phyloP scores from a whole-genome alignment of 371 early-diverging fungal species.

The Syncephalis fuscata region DNA sequence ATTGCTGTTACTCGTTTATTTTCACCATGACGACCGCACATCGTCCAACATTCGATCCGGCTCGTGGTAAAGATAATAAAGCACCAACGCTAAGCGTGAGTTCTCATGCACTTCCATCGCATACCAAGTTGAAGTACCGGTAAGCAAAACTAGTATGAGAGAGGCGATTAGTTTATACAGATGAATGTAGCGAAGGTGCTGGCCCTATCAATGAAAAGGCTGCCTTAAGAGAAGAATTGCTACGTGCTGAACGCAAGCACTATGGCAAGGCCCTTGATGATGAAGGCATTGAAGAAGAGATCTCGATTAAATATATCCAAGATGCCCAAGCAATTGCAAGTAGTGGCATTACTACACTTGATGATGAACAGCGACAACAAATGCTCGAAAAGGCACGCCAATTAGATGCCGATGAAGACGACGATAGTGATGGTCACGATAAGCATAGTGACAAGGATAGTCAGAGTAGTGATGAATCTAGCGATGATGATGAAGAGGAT shows the following conservation, averaged over 20 bases:
- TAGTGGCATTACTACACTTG: constrained; percentile 10
- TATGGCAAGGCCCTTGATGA: constrained; percentile 15
- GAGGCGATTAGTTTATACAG: no score
- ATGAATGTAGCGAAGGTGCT: neutral
- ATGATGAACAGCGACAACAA: constrained; percentile 15
- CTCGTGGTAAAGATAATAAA: constrained; percentile 51
- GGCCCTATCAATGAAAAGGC: constrained; percentile 2
- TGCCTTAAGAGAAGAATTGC: constrained; percentile 1
- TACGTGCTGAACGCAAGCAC: constrained; percentile 30
- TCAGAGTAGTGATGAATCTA: constrained; percentile 8
- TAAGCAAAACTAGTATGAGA: constrained; percentile 9
- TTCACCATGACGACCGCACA: constrained; percentile 44
- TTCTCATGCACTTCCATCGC: constrained; percentile 65
- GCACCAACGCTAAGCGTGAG: constrained; percentile 61
- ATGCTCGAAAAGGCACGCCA: constrained; percentile 13
- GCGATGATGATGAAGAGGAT: constrained; percentile 16
- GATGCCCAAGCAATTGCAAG: constrained; percentile 7
- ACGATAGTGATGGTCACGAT: constrained; percentile 24
- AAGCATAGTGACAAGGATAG: neutral
- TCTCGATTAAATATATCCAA: constrained; percentile 7
- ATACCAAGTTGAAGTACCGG: constrained; percentile 80
- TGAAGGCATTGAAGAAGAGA: constrained; percentile 36
- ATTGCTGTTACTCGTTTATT: no score
- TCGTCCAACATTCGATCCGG: constrained; percentile 71
- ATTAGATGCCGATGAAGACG: constrained; percentile 49